These are phyloP conservation scores for Petunia hybrid DNA, from an alignment of 305 asterid species.

Conservation along the genomic window DNA sequence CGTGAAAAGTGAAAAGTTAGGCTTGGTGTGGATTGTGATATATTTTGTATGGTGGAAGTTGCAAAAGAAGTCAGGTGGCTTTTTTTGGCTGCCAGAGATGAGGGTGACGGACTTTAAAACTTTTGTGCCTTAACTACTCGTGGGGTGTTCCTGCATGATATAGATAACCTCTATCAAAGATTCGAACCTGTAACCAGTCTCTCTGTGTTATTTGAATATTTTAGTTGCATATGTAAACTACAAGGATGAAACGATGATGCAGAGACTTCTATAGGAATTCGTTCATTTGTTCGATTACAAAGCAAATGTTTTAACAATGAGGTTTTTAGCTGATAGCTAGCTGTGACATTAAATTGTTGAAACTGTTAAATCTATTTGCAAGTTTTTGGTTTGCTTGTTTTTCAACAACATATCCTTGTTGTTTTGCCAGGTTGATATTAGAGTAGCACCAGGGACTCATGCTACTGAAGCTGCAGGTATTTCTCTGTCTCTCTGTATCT, in stretches of 20 bases:
- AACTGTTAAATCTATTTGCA: conserved; percentile 2
- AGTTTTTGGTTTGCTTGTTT: neutral
- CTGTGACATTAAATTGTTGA: neutral
- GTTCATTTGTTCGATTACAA: neutral
- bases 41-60: neutral
- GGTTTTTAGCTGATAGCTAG: neutral
- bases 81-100: conserved; percentile 22
- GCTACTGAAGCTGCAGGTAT: conserved; percentile 97
- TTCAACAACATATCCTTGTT: conserved; percentile 14
- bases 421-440: conserved; percentile 79
- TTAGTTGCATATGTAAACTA: neutral
- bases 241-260: neutral
- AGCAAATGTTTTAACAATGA: neutral
- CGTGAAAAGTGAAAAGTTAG: neutral
- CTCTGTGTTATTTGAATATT: neutral
- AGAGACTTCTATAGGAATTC: neutral
- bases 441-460: conserved; percentile 93
- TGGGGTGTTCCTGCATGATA: neutral
- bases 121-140: neutral
- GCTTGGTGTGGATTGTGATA: conserved; percentile 13
- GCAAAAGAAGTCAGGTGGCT: neutral
- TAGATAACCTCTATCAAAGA: neutral
- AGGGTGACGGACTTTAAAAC: neutral
- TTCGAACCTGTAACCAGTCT: neutral
- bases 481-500: conserved; percentile 34